Evolutionary conservation across 768 basidiomycete genomes (phyloP), one percentile per base, ranked within the genome.

Genomic region (Naganishia friedmannii): DNA sequence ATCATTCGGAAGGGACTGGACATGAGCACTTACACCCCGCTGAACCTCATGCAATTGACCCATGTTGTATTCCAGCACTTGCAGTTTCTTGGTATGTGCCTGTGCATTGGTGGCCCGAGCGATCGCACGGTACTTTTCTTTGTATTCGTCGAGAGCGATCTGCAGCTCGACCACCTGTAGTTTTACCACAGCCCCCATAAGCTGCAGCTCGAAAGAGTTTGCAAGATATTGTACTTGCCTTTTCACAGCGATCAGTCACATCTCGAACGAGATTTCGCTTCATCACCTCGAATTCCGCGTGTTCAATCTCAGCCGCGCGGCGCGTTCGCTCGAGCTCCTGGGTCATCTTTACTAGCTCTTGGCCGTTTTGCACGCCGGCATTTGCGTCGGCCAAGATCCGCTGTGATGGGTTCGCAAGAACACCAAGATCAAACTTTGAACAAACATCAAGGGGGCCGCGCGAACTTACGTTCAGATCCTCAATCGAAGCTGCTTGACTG

Each of bases 231-330:
- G 17, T 3, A 74, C 82, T 72, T 66, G 92, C 94, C 89, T 98
- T 98, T 85, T 99, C 96, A 81, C 96, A 99, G 32, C 96, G 93
- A 82, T 99, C 97, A 84, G 97, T 95, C 75, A 99, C 83, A 84
- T 99, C 96, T 45, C 93, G 89, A 91, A 99, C 96, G 72, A 99
- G 87, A 57, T 91, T 95, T 84, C 96, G 95, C 86, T 98, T 98
- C 75, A 96, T 93, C 23, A 91, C 90, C 79, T 99, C 96, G 81
- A 99, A 99, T 79, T 99, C 96, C 70, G 94, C 92, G 70, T 95
- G 88, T 78, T 98, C 95, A n/a, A 93, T 90, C 73, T 93, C 95
- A 83, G 96, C 93, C 15, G 92, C 91, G 83, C 96, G 97, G 74
- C 96, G 88, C 54, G 92, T 93, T 68, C 95, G 87, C 83, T 99